phyloP scores from a whole-genome alignment of 2,329 filamentous ascomycete species.

The Amauroascus niger region DNA sequence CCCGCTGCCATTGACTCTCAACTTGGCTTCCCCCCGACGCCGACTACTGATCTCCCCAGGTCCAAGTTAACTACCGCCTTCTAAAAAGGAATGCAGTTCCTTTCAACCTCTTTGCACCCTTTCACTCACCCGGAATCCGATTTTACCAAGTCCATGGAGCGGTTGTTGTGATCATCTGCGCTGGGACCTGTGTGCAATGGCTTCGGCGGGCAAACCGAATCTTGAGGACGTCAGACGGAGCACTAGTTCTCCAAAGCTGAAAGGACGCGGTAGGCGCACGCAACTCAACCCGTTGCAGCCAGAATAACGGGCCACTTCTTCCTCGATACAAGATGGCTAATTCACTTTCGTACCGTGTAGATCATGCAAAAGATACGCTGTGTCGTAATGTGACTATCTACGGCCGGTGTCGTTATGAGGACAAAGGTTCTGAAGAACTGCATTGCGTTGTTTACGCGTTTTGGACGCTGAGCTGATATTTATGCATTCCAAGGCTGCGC shows the following conservation, averaged over 20 bases:
- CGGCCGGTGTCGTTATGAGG: slow-evolving; percentile 83
- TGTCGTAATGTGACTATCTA: slow-evolving; percentile 92
- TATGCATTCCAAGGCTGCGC: slow-evolving; percentile 52
- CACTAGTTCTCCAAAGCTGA: slow-evolving; percentile 40
- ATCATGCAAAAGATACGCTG: slow-evolving; percentile 74
- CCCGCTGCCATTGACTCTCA: background rate
- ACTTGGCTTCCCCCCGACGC: background rate
- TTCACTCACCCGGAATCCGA: slow-evolving; percentile 21
- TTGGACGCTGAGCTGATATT: slow-evolving; percentile 11
- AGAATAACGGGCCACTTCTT: no score
- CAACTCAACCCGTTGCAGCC: background rate
- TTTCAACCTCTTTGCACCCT: slow-evolving; percentile 23
- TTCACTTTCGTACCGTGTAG: slow-evolving; percentile 32
- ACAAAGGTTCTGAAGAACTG: slow-evolving; percentile 50
- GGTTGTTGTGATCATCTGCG: slow-evolving; percentile 30
- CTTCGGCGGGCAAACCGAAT: slow-evolving; percentile 35
- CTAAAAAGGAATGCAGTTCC: slow-evolving; percentile 33
- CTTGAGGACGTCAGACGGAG: slow-evolving; percentile 39
- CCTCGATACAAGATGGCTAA: background rate
- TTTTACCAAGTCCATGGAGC: slow-evolving; percentile 34
- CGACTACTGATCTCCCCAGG: background rate
- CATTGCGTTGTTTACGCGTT: background rate
- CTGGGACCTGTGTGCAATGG: slow-evolving; percentile 31
- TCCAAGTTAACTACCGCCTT: slow-evolving; percentile 14
- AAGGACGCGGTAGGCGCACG: slow-evolving; percentile 39